Percentiles rank a stretch among this genome's conserved stretches.
These are phyloP conservation scores for Cicer pinnatifidum DNA, from an alignment of 306 rosid species.

Conservation along the genomic window DNA sequence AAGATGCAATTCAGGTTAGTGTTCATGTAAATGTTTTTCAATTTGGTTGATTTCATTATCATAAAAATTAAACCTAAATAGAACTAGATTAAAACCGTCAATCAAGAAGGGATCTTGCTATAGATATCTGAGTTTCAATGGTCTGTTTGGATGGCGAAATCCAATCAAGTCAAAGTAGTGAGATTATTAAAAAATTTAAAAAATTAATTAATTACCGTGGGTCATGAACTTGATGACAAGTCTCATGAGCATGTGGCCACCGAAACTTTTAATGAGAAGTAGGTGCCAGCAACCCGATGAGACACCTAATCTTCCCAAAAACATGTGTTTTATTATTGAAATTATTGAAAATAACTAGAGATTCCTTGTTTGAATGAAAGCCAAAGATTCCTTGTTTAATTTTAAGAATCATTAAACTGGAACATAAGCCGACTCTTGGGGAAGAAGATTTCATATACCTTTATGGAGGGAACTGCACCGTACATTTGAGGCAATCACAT, in stretches of 20 bases:
- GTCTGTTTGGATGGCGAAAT: not conserved
- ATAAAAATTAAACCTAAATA: not conserved
- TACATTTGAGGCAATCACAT: too few relatives aligned
- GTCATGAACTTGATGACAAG: not conserved
- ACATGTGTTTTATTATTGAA: not conserved
- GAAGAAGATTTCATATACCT: too few relatives aligned
- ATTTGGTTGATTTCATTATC: not conserved
- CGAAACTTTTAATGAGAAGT: conserved; percentile 7
- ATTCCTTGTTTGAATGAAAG: not conserved
- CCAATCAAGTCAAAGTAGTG: not conserved
- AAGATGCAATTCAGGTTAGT: not conserved
- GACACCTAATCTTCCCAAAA: conserved; percentile 32
- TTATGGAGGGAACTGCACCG: too few relatives aligned
- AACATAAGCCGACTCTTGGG: too few relatives aligned
- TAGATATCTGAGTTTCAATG: not conserved
- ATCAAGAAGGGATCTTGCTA: not conserved
- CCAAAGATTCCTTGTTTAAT: too few relatives aligned
- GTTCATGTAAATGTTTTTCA: not conserved
- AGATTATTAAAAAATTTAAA: not conserved
- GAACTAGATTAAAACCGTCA: not conserved
- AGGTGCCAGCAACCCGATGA: conserved; percentile 15
- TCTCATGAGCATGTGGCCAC: conserved; percentile 9
- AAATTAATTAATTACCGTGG: not conserved
- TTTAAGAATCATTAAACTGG: too few relatives aligned
- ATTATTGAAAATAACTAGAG: not conserved